Conservation (phyloP, 2,329 filamentous ascomycete species). For the Botrytis medusae region DNA sequence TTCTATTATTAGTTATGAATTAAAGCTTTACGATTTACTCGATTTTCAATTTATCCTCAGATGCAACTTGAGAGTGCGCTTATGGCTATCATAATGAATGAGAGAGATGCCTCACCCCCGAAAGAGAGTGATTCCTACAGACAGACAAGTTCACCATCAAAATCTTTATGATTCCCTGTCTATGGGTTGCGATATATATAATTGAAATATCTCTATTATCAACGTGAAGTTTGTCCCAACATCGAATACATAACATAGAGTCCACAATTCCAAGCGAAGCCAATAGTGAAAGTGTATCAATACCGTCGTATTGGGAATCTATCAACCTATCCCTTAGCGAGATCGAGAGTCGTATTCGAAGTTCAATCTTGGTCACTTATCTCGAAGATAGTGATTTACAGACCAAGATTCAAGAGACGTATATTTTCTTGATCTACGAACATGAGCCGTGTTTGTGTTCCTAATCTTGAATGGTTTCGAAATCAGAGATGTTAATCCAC, state of each 20-base stretch:
- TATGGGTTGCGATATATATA: no score
- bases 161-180: no score
- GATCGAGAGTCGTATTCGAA: background rate
- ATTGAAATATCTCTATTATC: no score
- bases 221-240: background rate
- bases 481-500: background rate
- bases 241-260: background rate
- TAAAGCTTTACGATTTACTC: background rate
- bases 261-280: background rate
- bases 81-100: background rate
- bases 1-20: background rate
- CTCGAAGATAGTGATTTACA: no score
- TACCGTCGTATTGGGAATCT: background rate
- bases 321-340: background rate
- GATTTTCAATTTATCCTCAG: background rate
- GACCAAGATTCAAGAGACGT: background rate
- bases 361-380: background rate
- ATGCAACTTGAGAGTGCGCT: background rate
- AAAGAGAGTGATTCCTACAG: background rate
- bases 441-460: accelerated
- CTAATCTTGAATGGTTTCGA: background rate
- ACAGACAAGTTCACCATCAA: background rate
- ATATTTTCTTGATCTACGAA: background rate
- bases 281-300: background rate
- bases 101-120: background rate